Percentiles rank a stretch among this genome's conserved stretches.
phyloP scores from a whole-genome alignment of 805 yeast genomes.

The Scheffersomyces amazonensis region DNA sequence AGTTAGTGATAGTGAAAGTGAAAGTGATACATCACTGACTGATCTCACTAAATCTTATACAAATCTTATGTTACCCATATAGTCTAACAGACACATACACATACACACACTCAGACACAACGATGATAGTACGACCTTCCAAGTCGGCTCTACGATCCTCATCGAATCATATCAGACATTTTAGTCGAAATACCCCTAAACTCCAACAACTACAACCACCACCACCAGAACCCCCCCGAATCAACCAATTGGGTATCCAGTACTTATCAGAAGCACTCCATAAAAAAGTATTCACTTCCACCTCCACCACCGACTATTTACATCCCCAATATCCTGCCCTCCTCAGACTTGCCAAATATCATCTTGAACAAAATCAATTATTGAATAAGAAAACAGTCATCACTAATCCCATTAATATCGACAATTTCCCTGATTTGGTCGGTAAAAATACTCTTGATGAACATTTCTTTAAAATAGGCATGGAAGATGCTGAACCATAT shows the following conservation, averaged over 20 bases:
- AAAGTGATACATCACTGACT: too few relatives aligned
- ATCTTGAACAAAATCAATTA: slow-evolving; percentile 60
- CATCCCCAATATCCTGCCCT: slow-evolving; percentile 29
- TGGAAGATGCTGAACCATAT: slow-evolving; percentile 58
- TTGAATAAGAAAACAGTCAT: slow-evolving; percentile 71
- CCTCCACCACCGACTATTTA: slow-evolving; percentile 21
- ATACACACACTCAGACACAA: too few relatives aligned
- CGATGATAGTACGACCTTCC: too few relatives aligned
- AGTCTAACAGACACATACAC: too few relatives aligned
- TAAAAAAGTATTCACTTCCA: slow-evolving; percentile 55
- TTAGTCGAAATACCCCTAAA: neutral
- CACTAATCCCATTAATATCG: slow-evolving; percentile 52
- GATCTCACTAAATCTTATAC: too few relatives aligned
- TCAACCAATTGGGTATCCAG: slow-evolving; percentile 81
- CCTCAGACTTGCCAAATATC: slow-evolving; percentile 55
- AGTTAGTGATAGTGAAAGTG: too few relatives aligned
- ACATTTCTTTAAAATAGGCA: slow-evolving; percentile 77
- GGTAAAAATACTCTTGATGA: slow-evolving; percentile 72
- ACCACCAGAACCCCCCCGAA: slow-evolving; percentile 43
- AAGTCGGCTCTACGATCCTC: neutral
- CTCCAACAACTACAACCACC: neutral
- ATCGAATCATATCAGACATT: neutral
- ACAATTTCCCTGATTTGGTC: slow-evolving; percentile 66
- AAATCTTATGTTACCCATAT: too few relatives aligned
- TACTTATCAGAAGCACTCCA: slow-evolving; percentile 62